Evolutionary conservation across 805 yeast species (phyloP).

Genomic region (Cyberlindnera petersonii): DNA sequence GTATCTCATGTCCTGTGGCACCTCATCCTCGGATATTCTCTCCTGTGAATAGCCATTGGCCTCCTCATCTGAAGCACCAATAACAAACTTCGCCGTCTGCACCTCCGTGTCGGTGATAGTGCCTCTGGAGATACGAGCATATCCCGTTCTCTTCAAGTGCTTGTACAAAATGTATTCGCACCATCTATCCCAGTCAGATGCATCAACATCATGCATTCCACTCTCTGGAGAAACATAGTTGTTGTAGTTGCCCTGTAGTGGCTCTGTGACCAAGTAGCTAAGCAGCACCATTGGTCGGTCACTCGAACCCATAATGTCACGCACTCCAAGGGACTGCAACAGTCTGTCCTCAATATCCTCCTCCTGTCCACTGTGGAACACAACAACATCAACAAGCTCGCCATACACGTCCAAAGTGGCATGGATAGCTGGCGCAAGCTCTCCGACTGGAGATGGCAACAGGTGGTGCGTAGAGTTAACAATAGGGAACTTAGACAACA

Average conservation of each 20-base stretch:
- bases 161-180: slow-evolving; percentile 93
- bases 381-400: slow-evolving; percentile 82
- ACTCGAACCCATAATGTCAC: slow-evolving; percentile 77
- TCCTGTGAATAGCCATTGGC: slow-evolving; percentile 47
- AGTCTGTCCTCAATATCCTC: slow-evolving; percentile 94
- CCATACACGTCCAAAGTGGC: slow-evolving; percentile 94
- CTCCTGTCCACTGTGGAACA: slow-evolving; percentile 97
- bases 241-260: slow-evolving; percentile 85
- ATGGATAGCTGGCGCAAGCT: slow-evolving; percentile 95
- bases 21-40: slow-evolving; percentile 51
- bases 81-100: slow-evolving; percentile 83
- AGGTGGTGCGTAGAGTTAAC: slow-evolving; percentile 85
- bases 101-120: slow-evolving; percentile 96
- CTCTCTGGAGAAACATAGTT: slow-evolving; percentile 81
- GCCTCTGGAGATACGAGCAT: slow-evolving; percentile 89
- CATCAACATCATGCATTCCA: slow-evolving; percentile 92
- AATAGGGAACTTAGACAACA: slow-evolving; percentile 92
- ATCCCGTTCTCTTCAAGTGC: slow-evolving; percentile 80
- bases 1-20: slow-evolving; percentile 63
- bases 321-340: slow-evolving; percentile 72
- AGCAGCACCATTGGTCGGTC: slow-evolving; percentile 79
- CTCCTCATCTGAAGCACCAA: slow-evolving; percentile 24
- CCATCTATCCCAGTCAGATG: slow-evolving; percentile 96
- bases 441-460: slow-evolving; percentile 96
- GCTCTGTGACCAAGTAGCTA: slow-evolving; percentile 87